Evolutionary conservation across 805 yeast species (phyloP).

Genomic region (Saturnispora serradocipensis): DNA sequence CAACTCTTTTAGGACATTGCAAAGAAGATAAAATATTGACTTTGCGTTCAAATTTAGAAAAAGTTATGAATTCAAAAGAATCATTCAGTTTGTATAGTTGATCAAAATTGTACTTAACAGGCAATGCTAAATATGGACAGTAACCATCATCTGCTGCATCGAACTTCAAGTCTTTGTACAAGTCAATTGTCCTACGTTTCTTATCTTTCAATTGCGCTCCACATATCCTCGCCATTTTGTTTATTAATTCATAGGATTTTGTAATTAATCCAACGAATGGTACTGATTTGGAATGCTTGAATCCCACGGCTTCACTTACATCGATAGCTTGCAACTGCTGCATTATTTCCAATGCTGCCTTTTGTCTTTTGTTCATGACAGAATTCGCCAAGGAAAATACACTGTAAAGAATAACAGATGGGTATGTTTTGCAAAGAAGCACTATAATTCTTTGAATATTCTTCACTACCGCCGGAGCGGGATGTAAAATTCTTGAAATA

Average conservation of each 20-base stretch:
- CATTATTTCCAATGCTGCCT: conserved; percentile 38
- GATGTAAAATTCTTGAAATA: conserved; percentile 66
- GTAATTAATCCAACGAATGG: conserved; percentile 33
- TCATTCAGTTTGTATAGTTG: conserved; percentile 41
- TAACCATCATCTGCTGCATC: conserved; percentile 21
- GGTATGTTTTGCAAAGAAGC: conserved; percentile 53
- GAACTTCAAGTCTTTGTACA: conserved; percentile 35
- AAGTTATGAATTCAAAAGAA: conserved; percentile 33
- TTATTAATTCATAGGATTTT: conserved; percentile 2
- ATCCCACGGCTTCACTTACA: neutral
- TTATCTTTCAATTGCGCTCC: neutral
- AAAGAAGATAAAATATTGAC: conserved; percentile 71
- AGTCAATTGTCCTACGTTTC: conserved; percentile 3
- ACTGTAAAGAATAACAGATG: conserved; percentile 81
- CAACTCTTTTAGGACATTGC: conserved; percentile 77
- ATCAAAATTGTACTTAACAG: conserved; percentile 62
- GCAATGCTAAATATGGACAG: conserved; percentile 51
- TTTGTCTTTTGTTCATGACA: conserved; percentile 34
- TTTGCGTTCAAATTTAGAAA: conserved; percentile 52
- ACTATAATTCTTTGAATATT: conserved; percentile 51
- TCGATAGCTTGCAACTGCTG: conserved; percentile 22
- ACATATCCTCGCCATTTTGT: conserved; percentile 1
- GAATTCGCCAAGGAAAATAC: conserved; percentile 65
- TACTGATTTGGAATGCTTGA: conserved; percentile 14
- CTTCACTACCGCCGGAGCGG: conserved; percentile 44